Percentiles rank a stretch among this genome's conserved stretches.
Conservation (phyloP, 2,329 filamentous ascomycete genomes). For the Coniochaeta sp. region DNA sequence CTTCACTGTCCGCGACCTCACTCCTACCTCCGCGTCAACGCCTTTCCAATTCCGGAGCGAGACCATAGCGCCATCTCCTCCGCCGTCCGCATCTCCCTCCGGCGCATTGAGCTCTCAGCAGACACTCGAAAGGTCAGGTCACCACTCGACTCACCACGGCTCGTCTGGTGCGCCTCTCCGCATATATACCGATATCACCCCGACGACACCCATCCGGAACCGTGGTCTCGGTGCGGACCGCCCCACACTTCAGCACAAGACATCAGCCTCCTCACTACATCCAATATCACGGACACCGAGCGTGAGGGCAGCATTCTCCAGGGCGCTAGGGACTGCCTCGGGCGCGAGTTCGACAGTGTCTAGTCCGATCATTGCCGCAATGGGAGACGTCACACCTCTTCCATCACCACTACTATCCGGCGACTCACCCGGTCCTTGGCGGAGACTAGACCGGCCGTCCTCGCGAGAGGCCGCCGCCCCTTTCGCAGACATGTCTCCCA, state of each 20-base stretch:
- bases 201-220: constrained; percentile 10
- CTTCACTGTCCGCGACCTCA: background rate
- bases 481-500: constrained; percentile 22
- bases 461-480: constrained; percentile 36
- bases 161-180: constrained; percentile 6
- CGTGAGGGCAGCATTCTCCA: constrained; percentile 45
- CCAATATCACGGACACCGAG: constrained; percentile 53
- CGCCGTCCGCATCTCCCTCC: constrained; percentile 11
- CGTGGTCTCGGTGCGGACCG: constrained; percentile 13
- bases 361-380: constrained; percentile 66
- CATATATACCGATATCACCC: constrained; percentile 13
- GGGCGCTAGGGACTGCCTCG: constrained; percentile 40
- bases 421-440: constrained; percentile 63
- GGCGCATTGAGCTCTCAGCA: background rate
- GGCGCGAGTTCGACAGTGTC: constrained; percentile 61
- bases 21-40: constrained; percentile 6
- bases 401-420: constrained; percentile 64
- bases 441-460: constrained; percentile 38
- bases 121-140: constrained; percentile 4
- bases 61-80: constrained; percentile 22
- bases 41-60: constrained; percentile 18
- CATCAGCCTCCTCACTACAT: constrained; percentile 36
- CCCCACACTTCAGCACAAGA: constrained; percentile 27
- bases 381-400: constrained; percentile 72
- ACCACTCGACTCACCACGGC: constrained; percentile 6